Base-by-base conservation (phyloP, 2,329 filamentous ascomycete genomes). In the Coniochaeta sp. region DNA sequence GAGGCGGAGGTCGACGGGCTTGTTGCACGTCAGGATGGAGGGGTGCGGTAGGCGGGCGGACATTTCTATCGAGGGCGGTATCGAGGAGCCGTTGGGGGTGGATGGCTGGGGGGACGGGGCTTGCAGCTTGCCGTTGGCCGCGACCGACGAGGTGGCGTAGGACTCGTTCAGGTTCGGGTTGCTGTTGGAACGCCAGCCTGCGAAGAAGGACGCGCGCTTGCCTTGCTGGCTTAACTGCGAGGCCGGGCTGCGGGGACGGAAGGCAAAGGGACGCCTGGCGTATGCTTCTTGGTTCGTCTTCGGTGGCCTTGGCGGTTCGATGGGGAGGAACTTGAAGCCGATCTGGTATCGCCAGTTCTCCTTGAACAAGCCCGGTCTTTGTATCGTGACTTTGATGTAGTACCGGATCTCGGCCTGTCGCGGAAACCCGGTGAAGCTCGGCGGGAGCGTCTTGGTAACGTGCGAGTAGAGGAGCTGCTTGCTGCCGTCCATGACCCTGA, bases 341-440 rank as follows among this genome's bases (percentile, higher is more conserved):
- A 81, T 69, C 63, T 83, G 77, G 64, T 81, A 80, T 22, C 93
- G 81, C 73, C 91, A 89, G 68, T 97, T 97, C 75, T 96, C 92
- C 70, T 93, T 93, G 74, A 96, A 91, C 61, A 97, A 81, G 16
- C 89, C 88, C 0, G 92, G 91, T n/a, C 92, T 82, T 68, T 92
- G 90, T 6, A 98, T 87, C 0, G 95, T 98, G n/a, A 89, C 91
- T 73, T 99, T 99, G 70, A 98, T 82, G 71, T 90, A 99, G 75
- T 99, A 99, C 66, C 88, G 84, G 62, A 98, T 93, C 74, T 96
- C 92, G 24, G 93, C 93, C 72, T 93, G 86, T 34, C 88, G 89
- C 0, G 91, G 90, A 65, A 95, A 93, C 3, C 91, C 91, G n/a
- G 84, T 90, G 59, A 98, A 77, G 4, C 92, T 96, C 0, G 95